A percentile compares a stretch with the other conserved stretches of the same genome.
Conservation (phyloP, 2,329 filamentous ascomycete species). For the Pseudocercospora vitis region DNA sequence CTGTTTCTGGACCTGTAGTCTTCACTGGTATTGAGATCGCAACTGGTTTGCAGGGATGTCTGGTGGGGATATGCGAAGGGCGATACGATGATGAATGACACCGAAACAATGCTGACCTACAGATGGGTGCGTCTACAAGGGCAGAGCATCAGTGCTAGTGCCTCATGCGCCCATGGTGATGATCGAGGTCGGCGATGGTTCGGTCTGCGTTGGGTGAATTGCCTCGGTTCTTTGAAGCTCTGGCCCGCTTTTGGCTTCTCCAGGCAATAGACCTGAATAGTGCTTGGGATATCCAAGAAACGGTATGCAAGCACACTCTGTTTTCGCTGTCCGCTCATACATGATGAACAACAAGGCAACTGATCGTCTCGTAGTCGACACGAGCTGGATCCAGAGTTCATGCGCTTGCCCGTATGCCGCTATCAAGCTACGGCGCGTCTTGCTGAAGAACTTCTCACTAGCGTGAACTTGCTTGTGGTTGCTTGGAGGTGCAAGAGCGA, state of each 20-base stretch:
- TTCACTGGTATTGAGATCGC: no score
- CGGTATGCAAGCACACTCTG: background rate
- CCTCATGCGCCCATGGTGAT: background rate
- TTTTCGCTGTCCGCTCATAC: background rate
- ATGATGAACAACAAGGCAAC: background rate
- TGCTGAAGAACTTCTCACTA: background rate
- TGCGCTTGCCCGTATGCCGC: background rate
- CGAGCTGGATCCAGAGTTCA: background rate
- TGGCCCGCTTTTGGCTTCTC: background rate
- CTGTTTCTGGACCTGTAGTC: constrained; percentile 2
- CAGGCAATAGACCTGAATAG: background rate
- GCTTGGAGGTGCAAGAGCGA: no score
- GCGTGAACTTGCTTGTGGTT: background rate
- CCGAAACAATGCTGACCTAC: constrained; percentile 1
- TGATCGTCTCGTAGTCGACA: background rate
- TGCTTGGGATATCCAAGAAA: background rate
- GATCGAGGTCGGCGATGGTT: background rate
- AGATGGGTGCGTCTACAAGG: background rate
- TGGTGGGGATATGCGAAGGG: background rate
- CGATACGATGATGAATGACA: constrained; percentile 3
- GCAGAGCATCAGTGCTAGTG: background rate
- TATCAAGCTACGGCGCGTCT: background rate
- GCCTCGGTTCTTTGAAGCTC: background rate
- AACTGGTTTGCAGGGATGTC: no score
- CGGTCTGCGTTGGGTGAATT: constrained; percentile 1